Conservation (phyloP, 495 filamentous ascomycete species). For the Penicillium soppii region DNA sequence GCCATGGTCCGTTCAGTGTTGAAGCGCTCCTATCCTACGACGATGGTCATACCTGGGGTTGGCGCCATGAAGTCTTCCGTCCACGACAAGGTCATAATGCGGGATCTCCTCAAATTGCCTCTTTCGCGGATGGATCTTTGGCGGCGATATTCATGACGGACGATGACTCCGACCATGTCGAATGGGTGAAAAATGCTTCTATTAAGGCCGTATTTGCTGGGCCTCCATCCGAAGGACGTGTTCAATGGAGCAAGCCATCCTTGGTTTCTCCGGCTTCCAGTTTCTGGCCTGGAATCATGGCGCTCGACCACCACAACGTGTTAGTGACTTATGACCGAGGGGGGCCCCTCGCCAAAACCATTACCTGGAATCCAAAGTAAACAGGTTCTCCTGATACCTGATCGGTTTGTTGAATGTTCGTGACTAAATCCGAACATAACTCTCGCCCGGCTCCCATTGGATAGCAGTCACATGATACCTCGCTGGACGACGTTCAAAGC, state of each 20-base stretch:
- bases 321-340: conserved; percentile 43
- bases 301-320: conserved; percentile 34
- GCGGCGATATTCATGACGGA: conserved; percentile 63
- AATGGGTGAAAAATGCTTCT: conserved; percentile 40
- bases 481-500: not conserved
- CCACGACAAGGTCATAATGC: conserved; percentile 48
- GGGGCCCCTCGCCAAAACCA: conserved; percentile 35
- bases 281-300: conserved; percentile 46
- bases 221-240: conserved; percentile 35
- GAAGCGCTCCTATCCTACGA: conserved; percentile 58
- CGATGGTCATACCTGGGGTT: conserved; percentile 53
- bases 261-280: conserved; percentile 33
- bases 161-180: conserved; percentile 43
- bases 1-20: conserved; percentile 50
- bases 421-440: too few relatives aligned
- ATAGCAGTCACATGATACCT: not conserved
- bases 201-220: conserved; percentile 41
- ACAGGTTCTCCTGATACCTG: not conserved
- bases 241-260: conserved; percentile 32
- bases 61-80: conserved; percentile 50
- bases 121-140: conserved; percentile 55
- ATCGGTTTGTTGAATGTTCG: too few relatives aligned
- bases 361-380: conserved; percentile 25
- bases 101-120: conserved; percentile 58
- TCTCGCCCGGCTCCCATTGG: too few relatives aligned